Conservation (phyloP, 257 asterid genomes). For the Nyctanthes arbortristis region DNA sequence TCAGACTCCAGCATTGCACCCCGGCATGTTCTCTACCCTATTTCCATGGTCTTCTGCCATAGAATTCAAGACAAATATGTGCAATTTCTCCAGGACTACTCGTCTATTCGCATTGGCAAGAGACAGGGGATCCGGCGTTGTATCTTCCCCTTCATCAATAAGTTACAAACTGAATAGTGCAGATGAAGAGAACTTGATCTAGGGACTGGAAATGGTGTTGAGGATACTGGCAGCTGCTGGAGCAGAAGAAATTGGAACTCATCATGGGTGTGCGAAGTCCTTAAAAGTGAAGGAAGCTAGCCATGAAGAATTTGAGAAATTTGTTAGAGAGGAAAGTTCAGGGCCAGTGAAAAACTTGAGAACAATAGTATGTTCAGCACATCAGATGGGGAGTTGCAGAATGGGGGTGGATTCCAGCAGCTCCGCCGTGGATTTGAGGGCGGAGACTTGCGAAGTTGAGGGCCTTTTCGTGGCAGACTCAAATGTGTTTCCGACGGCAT, state of each 20-base stretch:
- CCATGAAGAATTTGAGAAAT: slow-evolving; percentile 50
- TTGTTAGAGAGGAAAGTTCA: slow-evolving; percentile 60
- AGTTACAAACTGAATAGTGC: slow-evolving; percentile 45
- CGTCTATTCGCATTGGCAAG: slow-evolving; percentile 67
- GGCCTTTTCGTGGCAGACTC: slow-evolving; percentile 75
- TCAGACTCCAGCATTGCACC: slow-evolving; percentile 87
- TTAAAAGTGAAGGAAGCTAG: slow-evolving; percentile 54
- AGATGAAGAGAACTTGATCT: slow-evolving; percentile 49
- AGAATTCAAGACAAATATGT: slow-evolving; percentile 57
- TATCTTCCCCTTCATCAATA: slow-evolving; percentile 35
- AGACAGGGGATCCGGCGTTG: slow-evolving; percentile 64
- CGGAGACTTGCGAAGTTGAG: slow-evolving; percentile 81
- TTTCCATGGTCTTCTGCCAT: slow-evolving; percentile 76
- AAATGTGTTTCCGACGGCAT: slow-evolving; percentile 84
- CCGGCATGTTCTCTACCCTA: slow-evolving; percentile 69
- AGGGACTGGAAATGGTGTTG: slow-evolving; percentile 59
- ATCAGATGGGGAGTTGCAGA: slow-evolving; percentile 93
- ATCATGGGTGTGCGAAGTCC: slow-evolving; percentile 45
- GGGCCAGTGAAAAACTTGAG: slow-evolving; percentile 47
- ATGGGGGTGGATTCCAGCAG: slow-evolving; percentile 68
- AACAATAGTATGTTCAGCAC: slow-evolving; percentile 71
- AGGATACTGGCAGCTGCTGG: slow-evolving; percentile 76
- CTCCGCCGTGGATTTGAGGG: slow-evolving; percentile 58
- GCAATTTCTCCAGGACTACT: slow-evolving; percentile 64
- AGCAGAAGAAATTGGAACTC: slow-evolving; percentile 89